These are phyloP conservation scores for Leccinum subrobustum DNA, from an alignment of 1,284 basidiomycete genomes.

Conservation along the genomic window DNA sequence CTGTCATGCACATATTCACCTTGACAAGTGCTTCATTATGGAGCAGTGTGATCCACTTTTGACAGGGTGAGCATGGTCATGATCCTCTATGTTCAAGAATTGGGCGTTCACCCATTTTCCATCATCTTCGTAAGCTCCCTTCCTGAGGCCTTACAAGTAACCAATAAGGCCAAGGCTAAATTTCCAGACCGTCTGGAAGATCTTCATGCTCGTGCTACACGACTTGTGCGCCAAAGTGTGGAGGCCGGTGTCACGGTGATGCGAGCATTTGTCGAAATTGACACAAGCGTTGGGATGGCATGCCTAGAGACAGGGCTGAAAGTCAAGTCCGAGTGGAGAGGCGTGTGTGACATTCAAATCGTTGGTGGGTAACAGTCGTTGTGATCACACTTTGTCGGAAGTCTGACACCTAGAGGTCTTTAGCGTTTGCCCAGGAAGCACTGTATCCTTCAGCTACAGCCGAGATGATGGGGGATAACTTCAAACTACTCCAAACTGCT, in stretches of 20 bases:
- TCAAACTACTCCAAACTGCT: conserved; percentile 42
- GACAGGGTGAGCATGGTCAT: conserved; percentile 42
- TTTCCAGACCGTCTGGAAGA: conserved; percentile 45
- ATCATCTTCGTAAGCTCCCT: conserved; percentile 44
- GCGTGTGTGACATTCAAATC: conserved; percentile 54
- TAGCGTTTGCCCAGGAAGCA: conserved; percentile 65
- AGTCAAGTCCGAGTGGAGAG: conserved; percentile 45
- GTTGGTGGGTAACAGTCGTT: conserved; percentile 40
- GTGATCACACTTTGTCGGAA: not conserved
- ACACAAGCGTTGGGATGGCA: conserved; percentile 46
- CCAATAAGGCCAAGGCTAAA: conserved; percentile 47
- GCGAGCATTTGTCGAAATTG: conserved; percentile 62
- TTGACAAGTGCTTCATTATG: conserved; percentile 68
- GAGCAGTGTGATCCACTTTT: conserved; percentile 49
- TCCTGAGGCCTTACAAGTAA: conserved; percentile 52
- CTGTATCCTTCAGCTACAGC: conserved; percentile 42
- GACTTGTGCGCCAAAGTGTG: conserved; percentile 55
- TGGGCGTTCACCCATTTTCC: not conserved
- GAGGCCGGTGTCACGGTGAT: conserved; percentile 60
- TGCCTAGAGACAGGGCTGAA: conserved; percentile 52
- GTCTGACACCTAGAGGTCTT: not conserved
- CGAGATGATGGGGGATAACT: conserved; percentile 43
- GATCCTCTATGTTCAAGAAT: not conserved
- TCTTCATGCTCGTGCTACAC: conserved; percentile 49
- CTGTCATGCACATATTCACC: conserved; percentile 64